Percentiles rank a stretch among this genome's conserved stretches.
phyloP scores from a whole-genome alignment of 441 rosid genomes.

The Erodium chrysanthum region DNA sequence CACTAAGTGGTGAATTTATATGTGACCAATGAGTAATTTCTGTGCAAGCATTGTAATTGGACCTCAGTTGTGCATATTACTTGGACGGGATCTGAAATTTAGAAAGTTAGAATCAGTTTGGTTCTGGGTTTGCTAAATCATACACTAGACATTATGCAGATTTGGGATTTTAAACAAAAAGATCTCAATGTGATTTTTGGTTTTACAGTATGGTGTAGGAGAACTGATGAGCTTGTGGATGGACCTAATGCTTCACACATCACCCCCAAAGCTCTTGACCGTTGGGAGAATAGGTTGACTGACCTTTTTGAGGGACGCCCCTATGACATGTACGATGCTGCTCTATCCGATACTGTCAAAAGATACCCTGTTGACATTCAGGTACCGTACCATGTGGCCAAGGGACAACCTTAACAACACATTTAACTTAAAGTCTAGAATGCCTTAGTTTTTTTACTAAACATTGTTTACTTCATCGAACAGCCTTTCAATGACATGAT shows the following conservation, averaged over 20 bases:
- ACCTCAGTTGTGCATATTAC: no score
- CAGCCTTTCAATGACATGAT: conserved; percentile 50
- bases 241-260: conserved; percentile 42
- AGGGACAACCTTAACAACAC: not conserved
- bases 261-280: conserved; percentile 38
- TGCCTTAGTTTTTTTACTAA: not conserved
- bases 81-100: no score
- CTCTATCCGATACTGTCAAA: conserved; percentile 34
- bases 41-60: not conserved
- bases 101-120: not conserved
- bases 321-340: conserved; percentile 37
- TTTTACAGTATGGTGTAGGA: conserved; percentile 39
- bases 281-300: conserved; percentile 33
- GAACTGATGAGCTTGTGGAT: conserved; percentile 46
- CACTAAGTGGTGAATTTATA: not conserved
- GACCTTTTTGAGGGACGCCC: conserved; percentile 36
- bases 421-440: not conserved
- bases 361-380: conserved; percentile 39
- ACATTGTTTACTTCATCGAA: not conserved
- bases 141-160: not conserved
- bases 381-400: no score
- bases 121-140: not conserved
- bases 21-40: not conserved
- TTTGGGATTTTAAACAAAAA: not conserved
- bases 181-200: not conserved